Evolutionary conservation across 495 filamentous ascomycete genomes (phyloP).

Genomic region (Penicillium psychrofluorescens): DNA sequence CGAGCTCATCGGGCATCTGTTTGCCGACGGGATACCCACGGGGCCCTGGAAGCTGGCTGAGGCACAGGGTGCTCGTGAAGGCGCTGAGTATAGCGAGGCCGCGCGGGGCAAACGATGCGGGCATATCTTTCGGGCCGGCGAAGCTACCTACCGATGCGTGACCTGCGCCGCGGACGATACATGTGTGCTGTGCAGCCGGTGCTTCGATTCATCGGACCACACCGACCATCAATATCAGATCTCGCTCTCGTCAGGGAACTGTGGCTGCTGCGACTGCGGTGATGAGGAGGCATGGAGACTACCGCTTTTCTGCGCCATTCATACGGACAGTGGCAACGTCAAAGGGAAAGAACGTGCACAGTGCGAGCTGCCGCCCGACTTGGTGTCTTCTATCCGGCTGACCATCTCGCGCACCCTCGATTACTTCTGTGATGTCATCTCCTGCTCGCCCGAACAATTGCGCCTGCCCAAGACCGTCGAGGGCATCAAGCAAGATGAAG

Average conservation of each 20-base stretch:
- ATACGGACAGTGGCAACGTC: conserved; percentile 53
- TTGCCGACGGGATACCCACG: conserved; percentile 62
- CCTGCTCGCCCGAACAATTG: conserved; percentile 93
- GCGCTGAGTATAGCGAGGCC: conserved; percentile 88
- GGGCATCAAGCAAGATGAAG: conserved; percentile 74
- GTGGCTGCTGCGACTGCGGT: conserved; percentile 94
- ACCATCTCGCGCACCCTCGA: conserved; percentile 82
- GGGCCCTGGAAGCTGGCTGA: conserved; percentile 68
- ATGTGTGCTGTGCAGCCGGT: conserved; percentile 79
- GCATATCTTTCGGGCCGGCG: conserved; percentile 88
- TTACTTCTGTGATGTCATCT: conserved; percentile 95
- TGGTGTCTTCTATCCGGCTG: conserved; percentile 66
- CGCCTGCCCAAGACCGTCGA: conserved; percentile 75
- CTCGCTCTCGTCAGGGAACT: conserved; percentile 77
- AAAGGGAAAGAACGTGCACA: conserved; percentile 57
- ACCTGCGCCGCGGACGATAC: conserved; percentile 87
- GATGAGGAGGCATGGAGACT: conserved; percentile 87
- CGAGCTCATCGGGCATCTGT: conserved; percentile 68
- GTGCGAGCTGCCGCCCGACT: conserved; percentile 59
- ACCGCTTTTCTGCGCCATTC: conserved; percentile 88
- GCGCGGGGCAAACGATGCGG: conserved; percentile 94
- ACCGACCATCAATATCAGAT: conserved; percentile 87
- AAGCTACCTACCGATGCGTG: conserved; percentile 88
- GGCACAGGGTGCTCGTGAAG: conserved; percentile 86
- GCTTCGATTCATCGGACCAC: conserved; percentile 93